A percentile compares a stretch with the other conserved stretches of the same genome.
Evolutionary conservation across 148 eudicot genomes (phyloP).

Genomic region (Beta vulgaris): DNA sequence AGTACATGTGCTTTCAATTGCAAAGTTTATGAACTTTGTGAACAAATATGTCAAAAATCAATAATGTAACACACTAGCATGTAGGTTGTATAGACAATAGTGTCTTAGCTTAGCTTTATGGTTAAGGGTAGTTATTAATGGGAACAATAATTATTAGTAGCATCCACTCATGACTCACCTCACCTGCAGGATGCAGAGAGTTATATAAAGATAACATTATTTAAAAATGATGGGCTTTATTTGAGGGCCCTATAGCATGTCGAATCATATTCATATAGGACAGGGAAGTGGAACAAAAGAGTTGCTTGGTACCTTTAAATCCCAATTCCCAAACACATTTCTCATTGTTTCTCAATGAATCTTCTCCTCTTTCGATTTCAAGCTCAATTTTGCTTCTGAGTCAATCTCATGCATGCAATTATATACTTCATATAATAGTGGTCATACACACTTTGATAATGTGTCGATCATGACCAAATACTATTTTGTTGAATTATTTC

Average conservation of each 20-base stretch:
- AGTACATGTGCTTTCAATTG: too few species aligned
- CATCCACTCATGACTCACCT: neutral
- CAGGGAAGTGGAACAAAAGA: conserved; percentile 3
- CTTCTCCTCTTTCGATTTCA: neutral
- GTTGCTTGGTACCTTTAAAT: neutral
- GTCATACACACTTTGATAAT: too few species aligned
- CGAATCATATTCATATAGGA: conserved; percentile 6
- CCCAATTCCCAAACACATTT: neutral
- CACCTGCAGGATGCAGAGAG: neutral
- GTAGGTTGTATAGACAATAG: neutral
- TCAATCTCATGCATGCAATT: neutral
- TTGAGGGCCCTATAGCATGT: neutral
- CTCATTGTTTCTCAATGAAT: neutral
- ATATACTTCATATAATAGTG: too few species aligned
- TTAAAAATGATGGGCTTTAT: neutral
- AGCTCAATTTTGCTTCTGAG: neutral
- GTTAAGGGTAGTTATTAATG: neutral
- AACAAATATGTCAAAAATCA: neutral
- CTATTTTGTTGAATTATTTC: too few species aligned
- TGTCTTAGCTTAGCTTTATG: neutral
- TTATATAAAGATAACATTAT: neutral
- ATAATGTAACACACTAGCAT: neutral
- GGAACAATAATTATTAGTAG: conserved; percentile 1
- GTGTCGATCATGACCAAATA: too few species aligned
- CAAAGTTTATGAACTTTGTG: neutral